Base-by-base conservation (phyloP, 2,329 filamentous ascomycete species). In the Penicillium sp. region DNA sequence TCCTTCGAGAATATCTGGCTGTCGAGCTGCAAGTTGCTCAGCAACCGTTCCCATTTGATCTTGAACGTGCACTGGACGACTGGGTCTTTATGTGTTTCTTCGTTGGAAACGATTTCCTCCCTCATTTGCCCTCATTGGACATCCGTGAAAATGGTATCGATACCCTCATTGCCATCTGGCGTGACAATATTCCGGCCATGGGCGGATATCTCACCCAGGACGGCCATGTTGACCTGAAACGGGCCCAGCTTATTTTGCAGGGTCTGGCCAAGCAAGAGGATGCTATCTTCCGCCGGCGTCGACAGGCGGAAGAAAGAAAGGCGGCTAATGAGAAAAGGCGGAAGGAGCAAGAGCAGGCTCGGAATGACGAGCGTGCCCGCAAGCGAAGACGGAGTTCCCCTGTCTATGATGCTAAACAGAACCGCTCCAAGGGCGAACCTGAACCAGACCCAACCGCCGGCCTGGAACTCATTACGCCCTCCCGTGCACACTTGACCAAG, bases 61-160 rank as follows among this genome's bases (percentile, higher is more conserved):
- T 99, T 46, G 95, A 99, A 77, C 88, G 95, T 65, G 93, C 93
- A 27, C 85, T 98, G 59, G 95, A 98, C 76, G 94, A 98, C 73
- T 98, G 94, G 95, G 92, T 98, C 14, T 98, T 98, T 75, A 95
- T 98, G 87, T 98, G 94, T 79, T 98, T 96, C 79, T 98, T 98
- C 74, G 94, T 98, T 57, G 94, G 94, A 66, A 99, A 99, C 77
- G 96, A 99, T 80, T 99, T 99, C 79, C 80, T 99, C 66, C 95
- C 95, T 52, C 95, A 99, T 82, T 82, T 99, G 59, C 95, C 95
- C n/a, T 96, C 94, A 69, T 83, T 99, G 59, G 95, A 98, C 75
- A 98, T 99, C 74, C 87, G 95, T 60, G 95, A 99, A 72, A 93
- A 97, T 73, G 94, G 94, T 50, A 99, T 99, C 71, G 94, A 99